Evolutionary conservation across 441 rosid species (phyloP).

Genomic region (Eutrema salsugineum): DNA sequence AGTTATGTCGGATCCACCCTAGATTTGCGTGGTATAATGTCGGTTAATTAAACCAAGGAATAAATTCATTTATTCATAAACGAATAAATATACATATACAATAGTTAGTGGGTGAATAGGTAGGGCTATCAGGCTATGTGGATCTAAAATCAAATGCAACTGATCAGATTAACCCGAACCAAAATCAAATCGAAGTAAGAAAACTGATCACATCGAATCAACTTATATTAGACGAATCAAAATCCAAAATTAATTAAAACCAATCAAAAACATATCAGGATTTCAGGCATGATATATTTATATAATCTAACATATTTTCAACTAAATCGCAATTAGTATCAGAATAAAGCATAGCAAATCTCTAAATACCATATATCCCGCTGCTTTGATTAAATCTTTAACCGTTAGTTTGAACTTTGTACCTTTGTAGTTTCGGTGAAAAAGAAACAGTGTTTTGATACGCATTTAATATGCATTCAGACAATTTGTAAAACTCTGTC

Average conservation of each 20-base stretch:
- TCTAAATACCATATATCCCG: background rate
- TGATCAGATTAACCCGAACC: background rate
- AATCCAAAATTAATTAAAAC: background rate
- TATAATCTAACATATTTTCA: background rate
- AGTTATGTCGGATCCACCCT: slow-evolving; percentile 29
- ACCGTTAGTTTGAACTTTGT: background rate
- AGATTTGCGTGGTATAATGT: slow-evolving; percentile 22
- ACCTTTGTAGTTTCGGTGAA: slow-evolving; percentile 9
- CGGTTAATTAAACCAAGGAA: background rate
- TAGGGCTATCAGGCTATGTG: background rate
- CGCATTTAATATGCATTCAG: background rate
- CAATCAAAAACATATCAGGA: background rate
- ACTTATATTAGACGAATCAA: background rate
- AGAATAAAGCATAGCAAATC: background rate
- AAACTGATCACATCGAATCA: background rate
- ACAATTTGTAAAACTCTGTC: slow-evolving; percentile 2
- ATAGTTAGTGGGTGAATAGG: slow-evolving; percentile 18
- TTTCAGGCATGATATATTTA: background rate
- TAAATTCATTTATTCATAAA: background rate
- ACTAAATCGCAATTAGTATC: background rate
- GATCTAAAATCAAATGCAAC: background rate
- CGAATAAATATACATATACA: background rate
- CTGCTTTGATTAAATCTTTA: background rate
- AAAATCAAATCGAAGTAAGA: background rate
- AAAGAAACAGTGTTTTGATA: background rate